Conservation (phyloP, 164 flowering plant genomes). For the Umbellularia californica region DNA sequence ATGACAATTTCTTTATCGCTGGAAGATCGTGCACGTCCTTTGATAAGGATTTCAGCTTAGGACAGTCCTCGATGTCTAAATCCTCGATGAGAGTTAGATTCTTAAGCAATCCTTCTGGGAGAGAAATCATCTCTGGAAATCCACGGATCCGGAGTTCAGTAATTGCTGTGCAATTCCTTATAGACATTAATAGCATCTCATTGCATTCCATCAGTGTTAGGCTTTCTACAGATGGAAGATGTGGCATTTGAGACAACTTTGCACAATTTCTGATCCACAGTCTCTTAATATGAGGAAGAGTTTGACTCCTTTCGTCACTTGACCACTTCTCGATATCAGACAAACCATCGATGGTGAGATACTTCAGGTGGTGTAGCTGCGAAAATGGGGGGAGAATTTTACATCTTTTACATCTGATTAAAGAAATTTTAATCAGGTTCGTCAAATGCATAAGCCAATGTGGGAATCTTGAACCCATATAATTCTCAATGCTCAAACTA, state of each 20-base stretch:
- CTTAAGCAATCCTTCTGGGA: conserved; percentile 11
- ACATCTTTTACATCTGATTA: conserved; percentile 21
- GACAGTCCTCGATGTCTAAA: conserved; percentile 7
- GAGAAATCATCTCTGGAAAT: not conserved
- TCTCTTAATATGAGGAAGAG: conserved; percentile 1
- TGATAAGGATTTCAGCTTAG: conserved; percentile 6
- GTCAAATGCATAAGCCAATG: conserved; percentile 8
- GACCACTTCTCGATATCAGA: conserved; percentile 15
- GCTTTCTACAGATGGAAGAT: conserved; percentile 2
- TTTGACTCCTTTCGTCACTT: not conserved
- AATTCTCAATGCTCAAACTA: conserved; percentile 12
- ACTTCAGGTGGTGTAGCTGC: conserved; percentile 16
- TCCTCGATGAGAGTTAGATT: not conserved
- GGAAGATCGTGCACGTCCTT: not conserved
- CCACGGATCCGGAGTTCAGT: not conserved
- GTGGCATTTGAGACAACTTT: not conserved
- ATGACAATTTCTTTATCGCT: conserved; percentile 3
- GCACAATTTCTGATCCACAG: conserved; percentile 10
- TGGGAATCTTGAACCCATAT: conserved; percentile 20
- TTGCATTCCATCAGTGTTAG: not conserved
- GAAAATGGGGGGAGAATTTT: conserved; percentile 15
- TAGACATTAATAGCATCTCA: not conserved
- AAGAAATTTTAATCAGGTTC: conserved; percentile 2
- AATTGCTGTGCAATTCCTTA: not conserved
- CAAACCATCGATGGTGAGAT: conserved; percentile 3